A percentile compares a stretch with the other conserved stretches of the same genome.
These are phyloP conservation scores for Colletotrichum tabaci DNA, from an alignment of 2,329 filamentous ascomycete species.

Conservation along the genomic window DNA sequence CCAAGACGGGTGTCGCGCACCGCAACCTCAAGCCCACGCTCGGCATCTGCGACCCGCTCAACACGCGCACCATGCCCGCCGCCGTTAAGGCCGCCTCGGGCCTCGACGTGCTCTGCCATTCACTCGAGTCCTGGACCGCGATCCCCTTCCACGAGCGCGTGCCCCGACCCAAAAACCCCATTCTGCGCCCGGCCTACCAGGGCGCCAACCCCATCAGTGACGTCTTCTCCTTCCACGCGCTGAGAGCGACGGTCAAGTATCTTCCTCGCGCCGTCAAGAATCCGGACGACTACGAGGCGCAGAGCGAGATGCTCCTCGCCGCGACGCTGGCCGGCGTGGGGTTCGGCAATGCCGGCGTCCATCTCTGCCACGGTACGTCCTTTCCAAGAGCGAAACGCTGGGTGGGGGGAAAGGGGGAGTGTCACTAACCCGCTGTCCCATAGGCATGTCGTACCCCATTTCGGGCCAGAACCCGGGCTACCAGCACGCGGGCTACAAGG, in stretches of 20 bases:
- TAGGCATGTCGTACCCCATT: slow-evolving; percentile 97
- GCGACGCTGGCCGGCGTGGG: slow-evolving; percentile 95
- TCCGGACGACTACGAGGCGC: slow-evolving; percentile 92
- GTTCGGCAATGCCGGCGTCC: slow-evolving; percentile 97
- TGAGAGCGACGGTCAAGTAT: slow-evolving; percentile 90
- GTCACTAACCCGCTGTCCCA: background rate
- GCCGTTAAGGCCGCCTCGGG: slow-evolving; percentile 94
- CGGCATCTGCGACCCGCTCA: slow-evolving; percentile 87
- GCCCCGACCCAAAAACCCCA: slow-evolving; percentile 89
- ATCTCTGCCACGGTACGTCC: slow-evolving; percentile 74
- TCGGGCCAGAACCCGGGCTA: slow-evolving; percentile 86
- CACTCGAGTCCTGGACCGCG: slow-evolving; percentile 96
- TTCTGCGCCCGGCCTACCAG: slow-evolving; percentile 93
- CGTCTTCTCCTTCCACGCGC: slow-evolving; percentile 92
- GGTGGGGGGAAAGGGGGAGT: background rate
- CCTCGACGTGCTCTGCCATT: slow-evolving; percentile 95
- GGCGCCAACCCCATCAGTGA: slow-evolving; percentile 98
- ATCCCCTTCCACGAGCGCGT: slow-evolving; percentile 92
- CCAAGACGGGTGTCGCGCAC: slow-evolving; percentile 97
- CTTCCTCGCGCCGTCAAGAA: slow-evolving; percentile 89
- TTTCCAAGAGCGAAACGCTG: background rate
- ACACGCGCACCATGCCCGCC: slow-evolving; percentile 95
- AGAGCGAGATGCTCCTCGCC: slow-evolving; percentile 95
- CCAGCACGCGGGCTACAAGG: slow-evolving; percentile 56
- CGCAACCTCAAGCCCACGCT: slow-evolving; percentile 95